Evolutionary conservation across 83 land plant species (phyloP).

Genomic region (Diphasiastrum complanatum): DNA sequence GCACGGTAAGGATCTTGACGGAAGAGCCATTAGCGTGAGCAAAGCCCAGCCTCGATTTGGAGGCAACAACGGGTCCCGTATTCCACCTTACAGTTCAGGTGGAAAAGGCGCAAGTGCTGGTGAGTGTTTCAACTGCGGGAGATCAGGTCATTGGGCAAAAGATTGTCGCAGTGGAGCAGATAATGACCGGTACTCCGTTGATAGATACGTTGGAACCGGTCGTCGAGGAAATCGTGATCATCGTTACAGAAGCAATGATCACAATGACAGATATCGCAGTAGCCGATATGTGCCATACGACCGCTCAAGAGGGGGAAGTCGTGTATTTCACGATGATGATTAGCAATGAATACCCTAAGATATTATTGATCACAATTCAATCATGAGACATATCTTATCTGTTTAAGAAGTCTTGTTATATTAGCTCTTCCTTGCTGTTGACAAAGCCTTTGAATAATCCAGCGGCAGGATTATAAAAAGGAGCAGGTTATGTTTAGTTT

Average conservation of each 20-base stretch:
- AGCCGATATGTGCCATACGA: constrained; percentile 29
- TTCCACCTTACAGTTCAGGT: not conserved
- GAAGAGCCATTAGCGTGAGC: constrained; percentile 15
- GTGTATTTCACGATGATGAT: constrained; percentile 14
- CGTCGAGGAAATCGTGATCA: too few species aligned
- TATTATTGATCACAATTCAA: too few species aligned
- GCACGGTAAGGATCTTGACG: constrained; percentile 24
- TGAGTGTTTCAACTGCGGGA: constrained; percentile 30
- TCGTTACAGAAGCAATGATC: constrained; percentile 6
- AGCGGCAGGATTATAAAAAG: too few species aligned
- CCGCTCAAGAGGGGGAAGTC: constrained; percentile 17
- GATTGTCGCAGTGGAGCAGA: constrained; percentile 27
- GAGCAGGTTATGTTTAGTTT: too few species aligned
- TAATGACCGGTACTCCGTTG: constrained; percentile 8
- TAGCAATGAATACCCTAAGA: constrained; percentile 13
- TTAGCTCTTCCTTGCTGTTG: too few species aligned
- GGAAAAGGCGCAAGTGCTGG: constrained; percentile 19
- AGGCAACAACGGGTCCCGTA: constrained; percentile 10
- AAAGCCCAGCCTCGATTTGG: constrained; percentile 23
- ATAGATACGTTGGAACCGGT: too few species aligned
- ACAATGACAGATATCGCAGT: constrained; percentile 14
- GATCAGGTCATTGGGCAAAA: constrained; percentile 31
- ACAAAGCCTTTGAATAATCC: too few species aligned
- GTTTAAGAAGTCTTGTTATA: too few species aligned
- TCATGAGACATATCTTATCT: too few species aligned